phyloP scores from a whole-genome alignment of 805 yeast genomes.

The Wickerhamomyces silvicola region DNA sequence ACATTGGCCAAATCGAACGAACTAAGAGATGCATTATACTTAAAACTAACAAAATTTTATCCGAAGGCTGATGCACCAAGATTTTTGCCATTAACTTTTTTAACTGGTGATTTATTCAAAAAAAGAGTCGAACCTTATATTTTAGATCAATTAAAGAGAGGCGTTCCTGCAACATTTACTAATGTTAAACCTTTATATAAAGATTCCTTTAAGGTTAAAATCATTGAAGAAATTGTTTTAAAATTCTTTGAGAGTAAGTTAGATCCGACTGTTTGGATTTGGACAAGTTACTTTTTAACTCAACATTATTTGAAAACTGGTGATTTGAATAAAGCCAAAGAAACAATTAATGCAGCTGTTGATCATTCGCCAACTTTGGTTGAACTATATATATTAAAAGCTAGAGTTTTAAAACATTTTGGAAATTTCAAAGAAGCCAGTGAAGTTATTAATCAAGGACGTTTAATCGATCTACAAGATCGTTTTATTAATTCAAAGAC shows the following conservation, averaged over 20 bases:
- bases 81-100: conserved; percentile 70
- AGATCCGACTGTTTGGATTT: conserved; percentile 35
- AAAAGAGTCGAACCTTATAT: conserved; percentile 48
- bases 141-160: conserved; percentile 55
- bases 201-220: conserved; percentile 26
- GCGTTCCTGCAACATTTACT: conserved; percentile 87
- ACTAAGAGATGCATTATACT: conserved; percentile 55
- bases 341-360: conserved; percentile 55
- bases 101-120: conserved; percentile 47
- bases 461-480: conserved; percentile 79
- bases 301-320: conserved; percentile 64
- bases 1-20: conserved; percentile 39
- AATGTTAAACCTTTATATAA: conserved; percentile 76
- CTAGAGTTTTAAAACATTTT: conserved; percentile 67
- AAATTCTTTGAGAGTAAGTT: conserved; percentile 34
- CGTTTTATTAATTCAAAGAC: conserved; percentile 86
- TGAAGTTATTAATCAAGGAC: conserved; percentile 58
- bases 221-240: conserved; percentile 47
- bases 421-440: conserved; percentile 63
- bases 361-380: conserved; percentile 77
- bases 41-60: conserved; percentile 58
- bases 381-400: conserved; percentile 75
- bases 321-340: conserved; percentile 47
- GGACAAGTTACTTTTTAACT: conserved; percentile 75
- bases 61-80: conserved; percentile 81